These are phyloP conservation scores for Hyphopichia homilentoma DNA, from an alignment of 805 yeast species.

Conservation along the genomic window DNA sequence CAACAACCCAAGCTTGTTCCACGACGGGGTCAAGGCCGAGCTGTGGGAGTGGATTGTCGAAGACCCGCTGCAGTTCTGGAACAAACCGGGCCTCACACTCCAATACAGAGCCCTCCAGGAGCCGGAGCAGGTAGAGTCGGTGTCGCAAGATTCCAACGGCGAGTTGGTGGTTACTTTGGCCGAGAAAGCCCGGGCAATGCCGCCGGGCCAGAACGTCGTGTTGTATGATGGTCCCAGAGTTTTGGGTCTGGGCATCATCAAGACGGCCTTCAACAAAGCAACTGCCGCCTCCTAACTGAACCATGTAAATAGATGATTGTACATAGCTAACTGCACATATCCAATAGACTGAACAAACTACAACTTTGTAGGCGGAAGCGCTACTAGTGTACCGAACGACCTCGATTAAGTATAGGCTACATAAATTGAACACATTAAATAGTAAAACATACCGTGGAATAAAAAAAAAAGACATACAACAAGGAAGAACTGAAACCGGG, in stretches of 20 bases:
- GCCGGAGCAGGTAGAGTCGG: slow-evolving; percentile 38
- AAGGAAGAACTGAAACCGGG: no score
- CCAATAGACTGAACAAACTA: slow-evolving; percentile 1
- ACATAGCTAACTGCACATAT: no score
- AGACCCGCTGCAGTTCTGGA: slow-evolving; percentile 1
- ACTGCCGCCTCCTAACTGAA: slow-evolving; percentile 1
- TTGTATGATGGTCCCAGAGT: slow-evolving; percentile 65
- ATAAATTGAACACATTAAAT: no score
- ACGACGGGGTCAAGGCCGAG: slow-evolving; percentile 33
- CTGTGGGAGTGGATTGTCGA: slow-evolving; percentile 49
- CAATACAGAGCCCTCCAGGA: slow-evolving; percentile 75
- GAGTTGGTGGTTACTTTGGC: slow-evolving; percentile 35
- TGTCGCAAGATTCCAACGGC: slow-evolving; percentile 11
- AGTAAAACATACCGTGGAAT: no score
- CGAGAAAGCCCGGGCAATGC: slow-evolving; percentile 63
- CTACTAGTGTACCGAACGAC: no score
- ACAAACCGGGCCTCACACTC: slow-evolving; percentile 31
- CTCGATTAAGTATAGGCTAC: no score
- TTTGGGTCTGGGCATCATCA: slow-evolving; percentile 48
- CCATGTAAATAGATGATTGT: slow-evolving; percentile 3
- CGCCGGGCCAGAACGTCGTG: slow-evolving; percentile 86
- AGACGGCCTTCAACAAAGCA: slow-evolving; percentile 7
- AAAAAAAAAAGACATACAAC: no score
- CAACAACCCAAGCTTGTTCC: slow-evolving; percentile 53
- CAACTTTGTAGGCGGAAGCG: no score